phyloP scores from a whole-genome alignment of 2,329 filamentous ascomycete genomes.

The Rhynchosporium agropyri region DNA sequence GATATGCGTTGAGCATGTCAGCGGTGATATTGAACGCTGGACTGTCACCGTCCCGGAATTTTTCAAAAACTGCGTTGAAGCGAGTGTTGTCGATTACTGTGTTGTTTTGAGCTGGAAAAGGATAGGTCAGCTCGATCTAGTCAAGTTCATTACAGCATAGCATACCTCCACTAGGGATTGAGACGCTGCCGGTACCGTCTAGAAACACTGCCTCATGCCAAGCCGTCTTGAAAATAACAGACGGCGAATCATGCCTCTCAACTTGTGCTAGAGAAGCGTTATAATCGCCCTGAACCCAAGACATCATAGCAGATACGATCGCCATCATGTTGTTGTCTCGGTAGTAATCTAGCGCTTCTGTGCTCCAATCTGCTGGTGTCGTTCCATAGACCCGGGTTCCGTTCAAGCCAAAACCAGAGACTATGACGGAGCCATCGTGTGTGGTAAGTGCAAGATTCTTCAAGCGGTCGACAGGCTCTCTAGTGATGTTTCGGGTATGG shows the following conservation, averaged over 20 bases:
- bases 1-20: conserved; percentile 28
- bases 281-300: conserved; percentile 21
- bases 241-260: background rate
- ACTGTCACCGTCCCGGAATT: conserved; percentile 6
- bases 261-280: conserved; percentile 8
- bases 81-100: conserved; percentile 28
- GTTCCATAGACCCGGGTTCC: conserved; percentile 13
- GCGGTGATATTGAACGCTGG: conserved; percentile 27
- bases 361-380: conserved; percentile 29
- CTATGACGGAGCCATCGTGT: conserved; percentile 16
- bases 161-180: background rate
- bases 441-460: conserved; percentile 23
- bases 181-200: background rate
- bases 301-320: conserved; percentile 22
- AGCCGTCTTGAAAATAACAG: background rate
- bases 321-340: conserved; percentile 27
- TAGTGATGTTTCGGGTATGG: conserved; percentile 1
- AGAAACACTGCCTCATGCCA: background rate
- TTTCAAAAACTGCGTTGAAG: conserved; percentile 26
- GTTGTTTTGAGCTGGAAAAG: conserved; percentile 8
- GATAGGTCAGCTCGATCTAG: background rate
- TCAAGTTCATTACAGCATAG: background rate
- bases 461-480: conserved; percentile 18
- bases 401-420: conserved; percentile 20
- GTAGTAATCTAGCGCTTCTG: conserved; percentile 19